These are phyloP conservation scores for Lentinula aciculospora DNA, from an alignment of 768 basidiomycete species.

Conservation along the genomic window DNA sequence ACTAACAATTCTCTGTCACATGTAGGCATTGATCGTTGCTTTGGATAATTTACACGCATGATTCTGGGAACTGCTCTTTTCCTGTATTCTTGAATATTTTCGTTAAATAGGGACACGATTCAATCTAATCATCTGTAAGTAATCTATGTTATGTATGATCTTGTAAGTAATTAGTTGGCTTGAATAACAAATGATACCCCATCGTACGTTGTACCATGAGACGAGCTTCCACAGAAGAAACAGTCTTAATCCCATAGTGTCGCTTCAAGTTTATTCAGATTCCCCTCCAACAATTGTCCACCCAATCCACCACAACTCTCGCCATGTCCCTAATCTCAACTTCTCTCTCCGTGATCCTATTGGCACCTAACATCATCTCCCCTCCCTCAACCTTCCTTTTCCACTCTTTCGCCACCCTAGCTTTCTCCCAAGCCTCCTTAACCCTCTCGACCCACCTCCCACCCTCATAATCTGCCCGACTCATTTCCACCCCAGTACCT, in stretches of 20 bases:
- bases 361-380: slow-evolving; percentile 12
- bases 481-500: slow-evolving; percentile 66
- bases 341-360: slow-evolving; percentile 33
- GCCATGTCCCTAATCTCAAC: slow-evolving; percentile 44
- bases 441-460: slow-evolving; percentile 67
- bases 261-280: too few relatives aligned
- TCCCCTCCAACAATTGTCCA: slow-evolving; percentile 26
- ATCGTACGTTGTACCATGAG: background rate
- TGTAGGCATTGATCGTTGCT: background rate
- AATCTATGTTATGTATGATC: slow-evolving; percentile 1
- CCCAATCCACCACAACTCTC: slow-evolving; percentile 44
- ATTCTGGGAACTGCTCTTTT: background rate
- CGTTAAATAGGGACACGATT: background rate
- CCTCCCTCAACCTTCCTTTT: slow-evolving; percentile 29
- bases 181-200: background rate
- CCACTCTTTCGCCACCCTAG: slow-evolving; percentile 37
- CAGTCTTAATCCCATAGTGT: too few relatives aligned
- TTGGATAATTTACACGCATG: background rate
- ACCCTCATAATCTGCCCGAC: slow-evolving; percentile 58
- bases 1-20: background rate
- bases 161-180: background rate
- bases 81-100: background rate
- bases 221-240: too few relatives aligned
- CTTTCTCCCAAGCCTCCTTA: slow-evolving; percentile 50
- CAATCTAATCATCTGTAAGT: background rate